Conservation (phyloP, 768 basidiomycete species). For the Lactifluus echinatus region DNA sequence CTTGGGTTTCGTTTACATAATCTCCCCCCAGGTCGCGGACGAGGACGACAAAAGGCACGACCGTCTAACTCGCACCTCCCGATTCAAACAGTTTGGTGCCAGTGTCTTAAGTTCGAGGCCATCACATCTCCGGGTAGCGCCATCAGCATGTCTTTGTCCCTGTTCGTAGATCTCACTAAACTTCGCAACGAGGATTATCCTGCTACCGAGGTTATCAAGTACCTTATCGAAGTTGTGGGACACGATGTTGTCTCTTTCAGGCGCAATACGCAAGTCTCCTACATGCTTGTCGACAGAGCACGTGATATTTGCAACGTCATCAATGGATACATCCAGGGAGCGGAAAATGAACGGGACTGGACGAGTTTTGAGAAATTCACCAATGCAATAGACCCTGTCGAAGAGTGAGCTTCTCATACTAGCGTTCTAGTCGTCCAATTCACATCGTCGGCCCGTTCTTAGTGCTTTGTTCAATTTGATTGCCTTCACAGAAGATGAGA, state of each 20-base stretch:
- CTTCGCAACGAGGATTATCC: conserved; percentile 3
- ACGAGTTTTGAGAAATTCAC: conserved; percentile 18
- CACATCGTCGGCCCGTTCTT: not conserved
- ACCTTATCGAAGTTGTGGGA: conserved; percentile 14
- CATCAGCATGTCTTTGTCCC: not conserved
- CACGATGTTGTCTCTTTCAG: conserved; percentile 14
- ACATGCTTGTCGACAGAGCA: conserved; percentile 18
- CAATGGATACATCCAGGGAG: conserved; percentile 13
- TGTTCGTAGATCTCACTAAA: not conserved
- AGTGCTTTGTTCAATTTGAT: conserved; percentile 11
- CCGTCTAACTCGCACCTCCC: not conserved
- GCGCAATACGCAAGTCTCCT: conserved; percentile 20
- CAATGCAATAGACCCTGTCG: conserved; percentile 20
- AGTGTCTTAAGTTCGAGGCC: too few relatives aligned
- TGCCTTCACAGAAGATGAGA: conserved; percentile 13
- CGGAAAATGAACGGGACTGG: conserved; percentile 15
- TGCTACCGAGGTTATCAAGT: conserved; percentile 19
- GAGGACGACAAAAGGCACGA: not conserved
- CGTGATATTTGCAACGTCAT: conserved; percentile 19
- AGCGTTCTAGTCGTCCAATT: not conserved
- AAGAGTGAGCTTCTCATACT: conserved; percentile 7
- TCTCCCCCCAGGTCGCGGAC: not conserved
- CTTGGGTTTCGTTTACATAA: not conserved
- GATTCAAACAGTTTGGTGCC: too few relatives aligned
- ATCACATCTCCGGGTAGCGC: not conserved